Percentiles rank a stretch among this genome's conserved stretches.
Conservation (phyloP, 2,329 filamentous ascomycete species). For the Fusarium pseudoanthophilum region DNA sequence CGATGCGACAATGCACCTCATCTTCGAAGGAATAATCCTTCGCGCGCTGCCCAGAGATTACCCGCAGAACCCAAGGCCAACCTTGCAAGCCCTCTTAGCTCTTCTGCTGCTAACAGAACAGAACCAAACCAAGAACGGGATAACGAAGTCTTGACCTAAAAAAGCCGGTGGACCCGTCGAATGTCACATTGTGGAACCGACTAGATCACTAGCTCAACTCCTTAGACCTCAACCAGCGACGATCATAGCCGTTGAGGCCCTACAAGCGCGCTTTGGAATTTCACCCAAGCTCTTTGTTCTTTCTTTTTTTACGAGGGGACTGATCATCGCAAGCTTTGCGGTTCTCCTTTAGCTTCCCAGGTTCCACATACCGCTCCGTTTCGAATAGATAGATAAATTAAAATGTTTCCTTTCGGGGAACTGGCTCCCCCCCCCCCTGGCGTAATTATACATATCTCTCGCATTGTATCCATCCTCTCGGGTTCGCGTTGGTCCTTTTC, state of each 20-base stretch:
- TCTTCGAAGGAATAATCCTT: not conserved
- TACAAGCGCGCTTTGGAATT: not conserved
- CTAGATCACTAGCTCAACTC: not conserved
- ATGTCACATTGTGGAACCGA: not conserved
- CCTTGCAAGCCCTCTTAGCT: not conserved
- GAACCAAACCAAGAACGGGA: not conserved
- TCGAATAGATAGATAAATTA: not conserved
- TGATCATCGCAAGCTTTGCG: not conserved
- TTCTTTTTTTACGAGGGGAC: not conserved
- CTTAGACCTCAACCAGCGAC: not conserved
- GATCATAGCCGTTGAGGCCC: not conserved
- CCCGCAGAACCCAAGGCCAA: not conserved
- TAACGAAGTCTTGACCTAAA: not conserved
- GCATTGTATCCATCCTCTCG: slow-evolving; percentile 1
- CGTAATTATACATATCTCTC: slow-evolving; percentile 18
- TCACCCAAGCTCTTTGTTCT: not conserved
- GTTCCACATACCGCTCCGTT: not conserved
- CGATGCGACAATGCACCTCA: not conserved
- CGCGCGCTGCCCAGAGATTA: not conserved
- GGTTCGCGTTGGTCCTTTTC: slow-evolving; percentile 10
- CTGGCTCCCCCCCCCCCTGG: not conserved
- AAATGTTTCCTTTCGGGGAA: not conserved
- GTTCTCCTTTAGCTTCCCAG: not conserved
- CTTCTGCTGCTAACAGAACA: not conserved
- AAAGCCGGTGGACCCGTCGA: not conserved